Percentiles rank a stretch among this genome's conserved stretches.
phyloP scores from a whole-genome alignment of 2,329 filamentous ascomycete species.

The Colletotrichum musicola region DNA sequence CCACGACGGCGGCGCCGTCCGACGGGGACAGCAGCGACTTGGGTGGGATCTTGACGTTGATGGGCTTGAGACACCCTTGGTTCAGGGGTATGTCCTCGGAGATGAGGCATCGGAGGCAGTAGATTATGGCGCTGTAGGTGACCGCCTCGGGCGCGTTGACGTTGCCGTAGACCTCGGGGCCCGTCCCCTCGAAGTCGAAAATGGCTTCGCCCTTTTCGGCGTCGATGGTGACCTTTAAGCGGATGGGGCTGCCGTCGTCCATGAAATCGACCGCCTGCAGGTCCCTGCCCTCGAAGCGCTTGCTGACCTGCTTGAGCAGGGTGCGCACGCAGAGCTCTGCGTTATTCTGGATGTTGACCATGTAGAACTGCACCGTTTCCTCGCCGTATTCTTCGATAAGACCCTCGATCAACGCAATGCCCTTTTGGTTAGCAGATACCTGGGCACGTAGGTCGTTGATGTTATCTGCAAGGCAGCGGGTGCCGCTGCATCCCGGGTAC shows the following conservation, averaged over 20 bases:
- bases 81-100: constrained; percentile 86
- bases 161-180: constrained; percentile 83
- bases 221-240: constrained; percentile 80
- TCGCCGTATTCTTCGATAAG: constrained; percentile 84
- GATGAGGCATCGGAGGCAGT: constrained; percentile 84
- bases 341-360: constrained; percentile 84
- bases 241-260: constrained; percentile 86
- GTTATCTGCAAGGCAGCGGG: constrained; percentile 83
- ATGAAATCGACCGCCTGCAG: constrained; percentile 82
- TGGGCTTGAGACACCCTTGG: constrained; percentile 83
- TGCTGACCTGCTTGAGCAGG: constrained; percentile 77
- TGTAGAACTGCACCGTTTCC: constrained; percentile 85
- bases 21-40: constrained; percentile 82
- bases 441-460: constrained; percentile 87
- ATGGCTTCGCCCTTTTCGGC: constrained; percentile 80
- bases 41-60: constrained; percentile 79
- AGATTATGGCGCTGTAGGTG: constrained; percentile 88
- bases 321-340: constrained; percentile 81
- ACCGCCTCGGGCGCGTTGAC: constrained; percentile 87
- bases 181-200: constrained; percentile 85
- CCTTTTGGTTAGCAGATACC: constrained; percentile 86
- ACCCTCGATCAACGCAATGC: constrained; percentile 82
- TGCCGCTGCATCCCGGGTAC: constrained; percentile 82
- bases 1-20: constrained; percentile 83
- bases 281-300: constrained; percentile 77